Percentiles rank a stretch among this genome's conserved stretches.
phyloP scores from a whole-genome alignment of 495 filamentous ascomycete genomes.

The Elasticomyces elasticus region DNA sequence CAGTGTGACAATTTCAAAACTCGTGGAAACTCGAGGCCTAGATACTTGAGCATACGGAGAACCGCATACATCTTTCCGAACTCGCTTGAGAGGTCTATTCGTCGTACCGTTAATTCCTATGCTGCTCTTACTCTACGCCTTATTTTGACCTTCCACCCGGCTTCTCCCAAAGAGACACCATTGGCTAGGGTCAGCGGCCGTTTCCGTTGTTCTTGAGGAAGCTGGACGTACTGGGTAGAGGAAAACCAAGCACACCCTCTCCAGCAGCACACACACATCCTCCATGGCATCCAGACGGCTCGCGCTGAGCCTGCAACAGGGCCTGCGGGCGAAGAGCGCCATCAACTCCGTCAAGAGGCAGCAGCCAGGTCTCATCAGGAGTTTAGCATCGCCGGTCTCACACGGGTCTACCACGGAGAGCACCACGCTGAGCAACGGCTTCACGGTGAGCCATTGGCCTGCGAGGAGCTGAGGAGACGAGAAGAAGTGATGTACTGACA shows the following conservation, averaged over 20 bases:
- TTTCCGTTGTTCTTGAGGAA: neutral
- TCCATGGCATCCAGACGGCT: constrained; percentile 91
- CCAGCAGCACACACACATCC: constrained; percentile 14
- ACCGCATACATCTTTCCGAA: too few species aligned
- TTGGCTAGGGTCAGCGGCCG: neutral
- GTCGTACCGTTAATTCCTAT: too few species aligned
- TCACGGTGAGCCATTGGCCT: constrained; percentile 60
- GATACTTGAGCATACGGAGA: too few species aligned
- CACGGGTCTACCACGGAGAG: constrained; percentile 74
- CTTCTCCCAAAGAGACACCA: too few species aligned
- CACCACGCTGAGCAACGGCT: constrained; percentile 91
- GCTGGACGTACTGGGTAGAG: neutral
- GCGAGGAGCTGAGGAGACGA: neutral
- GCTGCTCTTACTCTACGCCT: too few species aligned
- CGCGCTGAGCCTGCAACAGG: constrained; percentile 77
- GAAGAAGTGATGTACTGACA: neutral
- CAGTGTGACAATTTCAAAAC: too few species aligned
- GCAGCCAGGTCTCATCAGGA: constrained; percentile 49
- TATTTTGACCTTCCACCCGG: too few species aligned
- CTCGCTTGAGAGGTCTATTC: too few species aligned
- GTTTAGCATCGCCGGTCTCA: constrained; percentile 72
- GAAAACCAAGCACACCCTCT: neutral
- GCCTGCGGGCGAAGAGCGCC: constrained; percentile 71
- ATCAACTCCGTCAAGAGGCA: constrained; percentile 56
- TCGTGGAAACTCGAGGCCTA: too few species aligned